Evolutionary conservation across 495 filamentous ascomycete genomes (phyloP), one percentile per base, ranked within the genome.

Genomic region (Tuber magnatum): DNA sequence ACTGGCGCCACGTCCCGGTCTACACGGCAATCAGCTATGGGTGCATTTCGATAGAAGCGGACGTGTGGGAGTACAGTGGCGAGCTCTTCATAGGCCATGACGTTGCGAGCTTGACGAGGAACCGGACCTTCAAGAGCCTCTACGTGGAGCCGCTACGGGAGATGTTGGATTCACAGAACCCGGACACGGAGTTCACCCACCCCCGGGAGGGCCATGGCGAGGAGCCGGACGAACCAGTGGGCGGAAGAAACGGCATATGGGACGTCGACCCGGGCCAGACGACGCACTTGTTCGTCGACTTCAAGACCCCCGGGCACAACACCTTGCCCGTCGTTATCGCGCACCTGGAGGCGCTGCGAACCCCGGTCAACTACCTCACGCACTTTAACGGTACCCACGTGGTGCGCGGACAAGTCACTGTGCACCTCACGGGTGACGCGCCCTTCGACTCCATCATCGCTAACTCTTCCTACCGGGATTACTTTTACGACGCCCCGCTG

Each of bases 351-450:
- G 91, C 92, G 14, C 87, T 94, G 2, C 87, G 92, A 12, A 85
- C 87, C 28, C 84, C 85, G 42, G 87, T 86, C n/a, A 93, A 90
- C 82, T 85, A 93, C 6, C 88, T 87, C 12, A 88, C 86, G 48
- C 84, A 89, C 44, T 85, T 89, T 69, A 84, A 90, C 71, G 86
- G 85, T 8, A 85, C 87, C 16, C 79, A 84, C 40, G 77, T 82
- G 5, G 71, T 82, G 14, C 69, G 86, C 14, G 85, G 91, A 2
- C 88, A 89, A 6, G 82, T 97, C 24, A 97, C 93, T 4, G 88
- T 96, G 3, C 91, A 95, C 12, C 91, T 89, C 2, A 94, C 93
- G 0, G 93, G 93, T 24, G 90, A 93, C 74, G 90, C 92, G 0
- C 91, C 92, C 0, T 91, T 94, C 74, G 86, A 92, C 69, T 69